Evolutionary conservation across 345 rosid species (phyloP).

Genomic region (Erodium maritimum): DNA sequence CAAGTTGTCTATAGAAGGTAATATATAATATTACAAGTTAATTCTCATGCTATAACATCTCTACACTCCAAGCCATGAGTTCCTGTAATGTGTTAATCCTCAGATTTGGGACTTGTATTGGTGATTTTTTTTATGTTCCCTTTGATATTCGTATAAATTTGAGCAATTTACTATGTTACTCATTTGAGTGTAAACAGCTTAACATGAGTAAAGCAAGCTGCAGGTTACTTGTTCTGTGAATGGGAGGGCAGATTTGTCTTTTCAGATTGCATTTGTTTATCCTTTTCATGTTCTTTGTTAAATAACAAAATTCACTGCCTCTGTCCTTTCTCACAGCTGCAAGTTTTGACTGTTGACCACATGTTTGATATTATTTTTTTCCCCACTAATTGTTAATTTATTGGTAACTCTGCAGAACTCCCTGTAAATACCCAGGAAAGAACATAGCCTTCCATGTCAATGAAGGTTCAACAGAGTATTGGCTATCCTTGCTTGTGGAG

Average conservation of each 20-base stretch:
- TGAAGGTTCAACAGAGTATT: constrained; percentile 71
- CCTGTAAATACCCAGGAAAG: constrained; percentile 77
- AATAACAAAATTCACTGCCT: background rate
- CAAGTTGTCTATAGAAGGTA: constrained; percentile 54
- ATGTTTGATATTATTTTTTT: too few species aligned
- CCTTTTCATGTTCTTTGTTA: background rate
- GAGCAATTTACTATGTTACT: background rate
- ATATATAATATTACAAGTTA: too few species aligned
- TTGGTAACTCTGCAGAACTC: constrained; percentile 35
- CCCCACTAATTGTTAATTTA: background rate
- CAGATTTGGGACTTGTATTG: background rate
- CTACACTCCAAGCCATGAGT: too few species aligned
- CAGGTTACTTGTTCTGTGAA: background rate
- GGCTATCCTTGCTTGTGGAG: constrained; percentile 88
- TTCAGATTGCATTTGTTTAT: background rate
- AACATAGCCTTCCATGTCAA: constrained; percentile 81
- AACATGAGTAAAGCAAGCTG: background rate
- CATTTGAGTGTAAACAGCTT: background rate
- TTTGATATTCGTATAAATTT: background rate
- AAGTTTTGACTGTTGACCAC: background rate
- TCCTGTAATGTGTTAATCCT: background rate
- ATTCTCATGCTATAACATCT: too few species aligned
- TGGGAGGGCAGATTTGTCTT: constrained; percentile 6
- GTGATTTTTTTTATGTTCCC: background rate
- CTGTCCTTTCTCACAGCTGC: too few species aligned